phyloP scores from a whole-genome alignment of 371 early-diverging fungal species.

The Mucor irregularis region DNA sequence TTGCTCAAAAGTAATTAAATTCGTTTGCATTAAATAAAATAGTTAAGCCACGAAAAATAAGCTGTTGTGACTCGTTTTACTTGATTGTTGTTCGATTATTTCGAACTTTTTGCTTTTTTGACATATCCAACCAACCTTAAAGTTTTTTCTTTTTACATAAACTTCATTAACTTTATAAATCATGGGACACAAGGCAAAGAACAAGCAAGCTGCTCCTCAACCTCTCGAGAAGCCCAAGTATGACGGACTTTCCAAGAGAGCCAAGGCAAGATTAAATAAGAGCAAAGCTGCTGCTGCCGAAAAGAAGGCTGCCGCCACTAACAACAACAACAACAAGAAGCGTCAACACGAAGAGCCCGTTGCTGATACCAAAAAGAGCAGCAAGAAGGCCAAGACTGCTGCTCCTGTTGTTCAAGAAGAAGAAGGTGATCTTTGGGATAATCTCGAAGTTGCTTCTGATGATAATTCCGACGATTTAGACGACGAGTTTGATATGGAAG shows the following conservation, averaged over 20 bases:
- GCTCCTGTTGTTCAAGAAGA: background rate
- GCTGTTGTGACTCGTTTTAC: constrained; percentile 1
- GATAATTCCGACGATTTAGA: constrained; percentile 39
- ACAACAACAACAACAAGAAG: constrained; percentile 21
- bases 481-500: constrained; percentile 33
- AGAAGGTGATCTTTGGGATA: constrained; percentile 48
- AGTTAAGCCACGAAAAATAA: constrained; percentile 1
- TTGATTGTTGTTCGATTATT: background rate
- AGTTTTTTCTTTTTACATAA: background rate
- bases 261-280: constrained; percentile 28
- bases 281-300: constrained; percentile 36
- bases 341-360: constrained; percentile 36
- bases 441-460: constrained; percentile 54
- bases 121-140: background rate
- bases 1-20: background rate
- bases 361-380: constrained; percentile 32
- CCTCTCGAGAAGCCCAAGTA: constrained; percentile 40
- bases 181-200: constrained; percentile 66
- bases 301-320: no score
- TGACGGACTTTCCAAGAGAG: constrained; percentile 34
- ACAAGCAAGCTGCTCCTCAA: constrained; percentile 66
- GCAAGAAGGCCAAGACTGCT: constrained; percentile 19
- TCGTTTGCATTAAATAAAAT: background rate
- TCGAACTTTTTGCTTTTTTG: background rate
- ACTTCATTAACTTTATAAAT: background rate